Conservation (phyloP, 2,329 filamentous ascomycete genomes). For the Mollisiaceae sp. region DNA sequence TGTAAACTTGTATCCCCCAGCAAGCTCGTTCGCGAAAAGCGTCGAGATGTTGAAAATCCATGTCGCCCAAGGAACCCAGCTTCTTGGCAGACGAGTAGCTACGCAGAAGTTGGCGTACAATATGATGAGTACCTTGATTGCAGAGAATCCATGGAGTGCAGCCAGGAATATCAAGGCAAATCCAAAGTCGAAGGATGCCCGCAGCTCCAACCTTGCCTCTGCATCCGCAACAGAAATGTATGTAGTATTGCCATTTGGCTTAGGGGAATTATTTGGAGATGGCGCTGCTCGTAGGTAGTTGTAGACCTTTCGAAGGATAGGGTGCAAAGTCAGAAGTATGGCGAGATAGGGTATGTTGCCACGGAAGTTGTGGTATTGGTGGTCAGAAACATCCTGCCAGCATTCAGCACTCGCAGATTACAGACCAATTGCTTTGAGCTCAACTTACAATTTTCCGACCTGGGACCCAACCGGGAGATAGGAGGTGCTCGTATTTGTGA, state of each 20-base stretch:
- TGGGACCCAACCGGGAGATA: constrained; percentile 88
- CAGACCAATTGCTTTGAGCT: background rate
- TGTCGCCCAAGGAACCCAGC: constrained; percentile 74
- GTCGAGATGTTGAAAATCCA: constrained; percentile 90
- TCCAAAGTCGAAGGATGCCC: constrained; percentile 79
- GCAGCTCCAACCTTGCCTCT: constrained; percentile 66
- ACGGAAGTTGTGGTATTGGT: constrained; percentile 85
- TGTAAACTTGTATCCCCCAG: constrained; percentile 75
- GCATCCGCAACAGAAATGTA: constrained; percentile 50
- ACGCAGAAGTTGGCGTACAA: constrained; percentile 82
- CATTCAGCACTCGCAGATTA: constrained; percentile 25
- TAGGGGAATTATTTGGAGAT: constrained; percentile 33
- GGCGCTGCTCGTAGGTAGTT: constrained; percentile 51
- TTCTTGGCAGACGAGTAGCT: constrained; percentile 71
- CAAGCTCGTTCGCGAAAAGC: constrained; percentile 89
- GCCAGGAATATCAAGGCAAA: constrained; percentile 83
- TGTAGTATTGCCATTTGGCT: constrained; percentile 43
- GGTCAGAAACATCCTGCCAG: constrained; percentile 80
- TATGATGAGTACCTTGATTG: constrained; percentile 80
- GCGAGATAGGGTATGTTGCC: constrained; percentile 83
- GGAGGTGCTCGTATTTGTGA: constrained; percentile 69
- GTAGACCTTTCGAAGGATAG: constrained; percentile 75
- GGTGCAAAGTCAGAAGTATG: constrained; percentile 76
- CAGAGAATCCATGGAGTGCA: constrained; percentile 83
- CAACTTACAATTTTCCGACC: constrained; percentile 80